Conservation (phyloP, 331 rosid species). For the Quercus phellos region DNA sequence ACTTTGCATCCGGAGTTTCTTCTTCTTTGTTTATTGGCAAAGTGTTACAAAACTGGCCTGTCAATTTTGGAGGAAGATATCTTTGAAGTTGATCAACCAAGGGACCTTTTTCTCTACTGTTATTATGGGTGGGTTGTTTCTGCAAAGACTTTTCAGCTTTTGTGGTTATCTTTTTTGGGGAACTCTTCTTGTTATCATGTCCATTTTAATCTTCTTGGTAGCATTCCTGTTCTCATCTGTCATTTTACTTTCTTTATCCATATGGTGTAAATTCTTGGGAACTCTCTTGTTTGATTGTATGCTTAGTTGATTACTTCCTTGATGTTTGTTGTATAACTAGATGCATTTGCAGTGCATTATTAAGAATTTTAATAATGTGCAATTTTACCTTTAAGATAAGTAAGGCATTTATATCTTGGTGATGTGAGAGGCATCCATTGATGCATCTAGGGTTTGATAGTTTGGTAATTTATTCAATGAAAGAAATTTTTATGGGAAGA, state of each 20-base stretch:
- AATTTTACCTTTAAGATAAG: too few species aligned
- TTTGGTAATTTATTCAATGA: neutral
- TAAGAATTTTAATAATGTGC: too few species aligned
- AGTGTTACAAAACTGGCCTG: conserved; percentile 76
- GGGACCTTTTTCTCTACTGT: conserved; percentile 82
- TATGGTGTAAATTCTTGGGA: neutral
- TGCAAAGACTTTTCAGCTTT: neutral
- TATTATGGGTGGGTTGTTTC: conserved; percentile 76
- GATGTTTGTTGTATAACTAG: too few species aligned
- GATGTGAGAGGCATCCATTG: neutral
- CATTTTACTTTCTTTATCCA: neutral
- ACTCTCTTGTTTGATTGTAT: neutral
- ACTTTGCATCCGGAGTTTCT: conserved; percentile 82
- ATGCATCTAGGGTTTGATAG: neutral
- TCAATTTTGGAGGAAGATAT: conserved; percentile 71
- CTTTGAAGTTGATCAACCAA: conserved; percentile 81
- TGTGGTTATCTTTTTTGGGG: neutral
- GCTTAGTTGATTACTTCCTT: neutral
- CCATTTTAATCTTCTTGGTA: neutral
- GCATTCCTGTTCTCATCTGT: neutral
- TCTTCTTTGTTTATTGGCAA: conserved; percentile 76
- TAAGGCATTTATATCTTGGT: too few species aligned
- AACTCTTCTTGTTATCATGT: neutral
- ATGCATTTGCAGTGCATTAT: too few species aligned
- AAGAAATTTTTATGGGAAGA: neutral